Evolutionary conservation across 2,329 filamentous ascomycete genomes (phyloP).

Genomic region (Colletotrichum tropicale): DNA sequence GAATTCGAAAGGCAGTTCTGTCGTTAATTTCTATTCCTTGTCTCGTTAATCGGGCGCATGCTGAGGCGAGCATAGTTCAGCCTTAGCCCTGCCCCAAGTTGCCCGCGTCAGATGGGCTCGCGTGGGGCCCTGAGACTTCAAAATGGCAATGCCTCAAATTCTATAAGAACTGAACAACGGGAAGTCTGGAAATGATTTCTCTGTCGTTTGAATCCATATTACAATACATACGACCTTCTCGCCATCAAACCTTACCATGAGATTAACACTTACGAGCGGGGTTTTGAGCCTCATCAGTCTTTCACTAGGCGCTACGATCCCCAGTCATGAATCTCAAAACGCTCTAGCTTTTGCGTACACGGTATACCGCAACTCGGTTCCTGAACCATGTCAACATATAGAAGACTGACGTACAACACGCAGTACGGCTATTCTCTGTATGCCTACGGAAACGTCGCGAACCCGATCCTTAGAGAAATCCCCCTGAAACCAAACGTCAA

Average conservation of each 20-base stretch:
- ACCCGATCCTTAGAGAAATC: background rate
- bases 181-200: rapidly evolving
- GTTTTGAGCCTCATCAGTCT: background rate
- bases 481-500: background rate
- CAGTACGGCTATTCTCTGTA: background rate
- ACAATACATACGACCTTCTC: background rate
- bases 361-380: background rate
- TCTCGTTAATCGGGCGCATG: background rate
- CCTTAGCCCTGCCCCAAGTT: rapidly evolving
- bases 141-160: background rate
- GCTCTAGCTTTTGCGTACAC: background rate
- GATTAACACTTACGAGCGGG: rapidly evolving
- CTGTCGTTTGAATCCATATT: rapidly evolving
- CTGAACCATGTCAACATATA: rapidly evolving
- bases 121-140: rapidly evolving
- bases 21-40: background rate
- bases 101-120: rapidly evolving
- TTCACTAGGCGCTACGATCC: background rate
- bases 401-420: background rate
- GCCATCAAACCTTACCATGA: background rate
- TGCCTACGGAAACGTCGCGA: background rate
- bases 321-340: background rate
- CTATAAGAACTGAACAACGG: rapidly evolving
- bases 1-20: background rate
- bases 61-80: background rate